Evolutionary conservation across 768 basidiomycete species (phyloP), one percentile per base, ranked within the genome.

Genomic region (Tremella mesenterica): DNA sequence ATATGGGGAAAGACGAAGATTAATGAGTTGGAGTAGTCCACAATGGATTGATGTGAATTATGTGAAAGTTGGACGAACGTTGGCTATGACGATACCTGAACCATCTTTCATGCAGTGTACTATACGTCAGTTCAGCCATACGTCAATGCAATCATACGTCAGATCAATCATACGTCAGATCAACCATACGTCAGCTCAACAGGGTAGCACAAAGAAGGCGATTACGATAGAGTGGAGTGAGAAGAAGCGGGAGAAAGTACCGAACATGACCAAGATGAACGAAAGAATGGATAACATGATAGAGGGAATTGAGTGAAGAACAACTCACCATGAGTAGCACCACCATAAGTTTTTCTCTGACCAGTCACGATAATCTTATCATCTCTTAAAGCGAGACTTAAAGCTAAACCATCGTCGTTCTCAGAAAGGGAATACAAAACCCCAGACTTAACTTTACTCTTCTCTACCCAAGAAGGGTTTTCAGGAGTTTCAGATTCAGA

Each of bases 391-490:
- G 78, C 80, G 52, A 90, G 62, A 13, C 79, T 81, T 6, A 82
- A 65, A 23, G 83, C 76, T 68, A 77, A 76, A 0, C 76, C 58
- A 0, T 76, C 58, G 54, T 83, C 80, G 60, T 88, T 84, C 18
- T 88, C 75, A 0, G 79, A 82, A 10, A 85, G 75, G 62, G 83
- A 83, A 28, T 86, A 75, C 25, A 88, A 61, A 2, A 80, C 79
- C 5, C 44, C 44, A 16, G 44, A 45, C 16, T 41, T 51, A 26
- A 6, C 39, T 0, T 83, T 81, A 63, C 84, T 79, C 6, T 75
- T 73, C 10, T 82, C 79, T 56, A 91, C 77, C 88, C 88, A 90
- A 4, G 86, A 86, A 0, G 87, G 85, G 48, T 65, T 67, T 25
- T 57, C 50, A 4, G 69, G 69, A 2, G 68, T 61, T 10, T 63